Percentiles rank a stretch among this genome's conserved stretches.
These are phyloP conservation scores for Neocallimastix lanati DNA, from an alignment of 192 early-diverging fungal genomes.

Conservation along the genomic window DNA sequence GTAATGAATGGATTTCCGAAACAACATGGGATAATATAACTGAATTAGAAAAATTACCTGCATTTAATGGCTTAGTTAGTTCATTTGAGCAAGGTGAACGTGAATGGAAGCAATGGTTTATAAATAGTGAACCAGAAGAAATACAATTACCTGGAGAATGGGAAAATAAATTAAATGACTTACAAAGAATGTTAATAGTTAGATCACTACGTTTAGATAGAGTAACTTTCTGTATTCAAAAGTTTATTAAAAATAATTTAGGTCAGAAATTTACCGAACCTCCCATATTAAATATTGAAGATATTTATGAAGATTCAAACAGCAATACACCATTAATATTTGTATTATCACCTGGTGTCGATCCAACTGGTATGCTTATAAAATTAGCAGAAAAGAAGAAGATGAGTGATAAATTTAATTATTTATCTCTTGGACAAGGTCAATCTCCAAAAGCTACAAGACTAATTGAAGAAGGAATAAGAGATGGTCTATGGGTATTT, in stretches of 20 bases:
- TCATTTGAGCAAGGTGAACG: slow-evolving; percentile 39
- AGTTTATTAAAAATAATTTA: slow-evolving; percentile 32
- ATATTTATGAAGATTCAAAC: slow-evolving; percentile 32
- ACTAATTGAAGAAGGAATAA: slow-evolving; percentile 36
- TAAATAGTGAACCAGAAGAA: slow-evolving; percentile 33
- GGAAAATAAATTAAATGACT: slow-evolving; percentile 17
- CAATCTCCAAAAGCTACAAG: slow-evolving; percentile 40
- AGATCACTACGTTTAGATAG: slow-evolving; percentile 32
- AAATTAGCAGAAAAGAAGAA: neutral
- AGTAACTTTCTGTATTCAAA: slow-evolving; percentile 32
- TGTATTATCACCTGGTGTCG: slow-evolving; percentile 42
- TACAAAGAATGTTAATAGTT: slow-evolving; percentile 31
- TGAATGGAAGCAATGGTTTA: slow-evolving; percentile 42
- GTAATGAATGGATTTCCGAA: slow-evolving; percentile 23
- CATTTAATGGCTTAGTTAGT: slow-evolving; percentile 29
- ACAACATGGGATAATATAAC: slow-evolving; percentile 33
- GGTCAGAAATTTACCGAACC: slow-evolving; percentile 38
- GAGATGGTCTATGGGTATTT: slow-evolving; percentile 43
- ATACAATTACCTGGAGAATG: slow-evolving; percentile 30
- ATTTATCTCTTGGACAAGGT: slow-evolving; percentile 40
- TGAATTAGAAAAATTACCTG: slow-evolving; percentile 3
- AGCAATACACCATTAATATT: slow-evolving; percentile 35
- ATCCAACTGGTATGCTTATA: slow-evolving; percentile 14
- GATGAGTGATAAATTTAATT: slow-evolving; percentile 21
- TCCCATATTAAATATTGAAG: slow-evolving; percentile 29